A percentile compares a stretch with the other conserved stretches of the same genome.
Evolutionary conservation across 257 asterid genomes (phyloP).

Genomic region (Nicotiana knightiana): DNA sequence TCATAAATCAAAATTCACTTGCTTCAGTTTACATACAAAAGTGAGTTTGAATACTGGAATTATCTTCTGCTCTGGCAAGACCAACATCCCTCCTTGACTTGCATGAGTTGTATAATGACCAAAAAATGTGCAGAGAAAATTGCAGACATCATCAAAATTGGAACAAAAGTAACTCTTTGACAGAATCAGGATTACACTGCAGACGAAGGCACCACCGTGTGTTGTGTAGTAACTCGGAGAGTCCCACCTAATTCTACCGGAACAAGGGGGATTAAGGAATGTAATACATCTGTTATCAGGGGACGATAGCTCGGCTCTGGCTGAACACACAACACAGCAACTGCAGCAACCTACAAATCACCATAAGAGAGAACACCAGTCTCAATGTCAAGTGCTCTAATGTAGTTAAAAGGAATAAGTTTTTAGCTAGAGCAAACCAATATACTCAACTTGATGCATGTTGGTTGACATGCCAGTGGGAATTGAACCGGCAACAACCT

Average conservation of each 20-base stretch:
- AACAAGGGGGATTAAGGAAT: constrained; percentile 75
- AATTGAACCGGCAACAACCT: no score
- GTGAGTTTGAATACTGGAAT: neutral
- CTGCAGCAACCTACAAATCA: constrained; percentile 63
- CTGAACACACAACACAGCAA: constrained; percentile 73
- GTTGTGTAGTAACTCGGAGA: constrained; percentile 26
- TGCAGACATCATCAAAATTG: neutral
- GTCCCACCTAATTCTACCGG: constrained; percentile 69
- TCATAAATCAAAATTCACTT: neutral
- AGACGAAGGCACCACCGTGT: neutral
- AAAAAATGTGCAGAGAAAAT: neutral
- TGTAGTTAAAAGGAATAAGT: neutral
- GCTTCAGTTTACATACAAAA: neutral
- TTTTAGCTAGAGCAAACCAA: neutral
- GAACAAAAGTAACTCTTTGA: neutral
- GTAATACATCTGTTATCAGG: constrained; percentile 64
- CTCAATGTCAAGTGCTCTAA: neutral
- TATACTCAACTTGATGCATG: neutral
- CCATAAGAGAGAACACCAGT: neutral
- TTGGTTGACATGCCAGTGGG: neutral
- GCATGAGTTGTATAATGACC: neutral
- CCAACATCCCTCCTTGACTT: neutral
- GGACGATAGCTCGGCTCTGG: constrained; percentile 85
- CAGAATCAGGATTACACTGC: neutral
- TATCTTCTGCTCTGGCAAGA: neutral